phyloP scores from a whole-genome alignment of 2,329 filamentous ascomycete species.

The Colletotrichum tamarilloi region DNA sequence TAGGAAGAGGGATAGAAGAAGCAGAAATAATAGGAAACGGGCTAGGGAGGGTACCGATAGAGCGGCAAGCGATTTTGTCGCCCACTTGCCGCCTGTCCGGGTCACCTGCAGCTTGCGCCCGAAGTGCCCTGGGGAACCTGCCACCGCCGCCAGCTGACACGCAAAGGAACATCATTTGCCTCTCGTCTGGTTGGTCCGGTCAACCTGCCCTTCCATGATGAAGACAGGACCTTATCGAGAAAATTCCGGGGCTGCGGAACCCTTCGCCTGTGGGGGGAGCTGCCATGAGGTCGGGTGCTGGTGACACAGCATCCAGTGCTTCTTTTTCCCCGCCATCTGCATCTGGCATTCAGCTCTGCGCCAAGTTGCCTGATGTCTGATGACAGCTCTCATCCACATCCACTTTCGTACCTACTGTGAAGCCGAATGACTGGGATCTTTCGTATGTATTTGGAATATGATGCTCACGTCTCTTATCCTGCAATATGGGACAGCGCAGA shows the following conservation, averaged over 20 bases:
- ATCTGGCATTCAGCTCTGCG: background rate
- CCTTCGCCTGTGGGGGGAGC: background rate
- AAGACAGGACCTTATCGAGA: background rate
- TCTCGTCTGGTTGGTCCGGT: slow-evolving; percentile 3
- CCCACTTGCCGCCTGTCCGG: background rate
- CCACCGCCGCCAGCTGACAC: slow-evolving; percentile 11
- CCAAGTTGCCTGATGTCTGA: background rate
- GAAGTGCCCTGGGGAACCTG: background rate
- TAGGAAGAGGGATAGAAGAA: too few species aligned
- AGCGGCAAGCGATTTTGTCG: too few species aligned
- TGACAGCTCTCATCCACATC: background rate
- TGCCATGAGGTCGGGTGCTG: background rate
- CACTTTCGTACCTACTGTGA: background rate
- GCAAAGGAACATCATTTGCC: slow-evolving; percentile 4
- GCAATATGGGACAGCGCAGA: background rate
- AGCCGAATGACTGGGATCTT: too few species aligned
- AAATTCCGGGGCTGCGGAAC: slow-evolving; percentile 21
- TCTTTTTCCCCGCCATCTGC: background rate
- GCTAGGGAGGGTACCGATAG: too few species aligned
- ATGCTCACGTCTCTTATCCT: background rate
- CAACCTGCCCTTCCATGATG: background rate
- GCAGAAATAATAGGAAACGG: too few species aligned
- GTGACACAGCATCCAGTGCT: slow-evolving; percentile 2
- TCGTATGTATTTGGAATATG: background rate
- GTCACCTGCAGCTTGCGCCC: slow-evolving; percentile 14